phyloP scores from a whole-genome alignment of 140 eudicot genomes.

The Flaveria floridana region DNA sequence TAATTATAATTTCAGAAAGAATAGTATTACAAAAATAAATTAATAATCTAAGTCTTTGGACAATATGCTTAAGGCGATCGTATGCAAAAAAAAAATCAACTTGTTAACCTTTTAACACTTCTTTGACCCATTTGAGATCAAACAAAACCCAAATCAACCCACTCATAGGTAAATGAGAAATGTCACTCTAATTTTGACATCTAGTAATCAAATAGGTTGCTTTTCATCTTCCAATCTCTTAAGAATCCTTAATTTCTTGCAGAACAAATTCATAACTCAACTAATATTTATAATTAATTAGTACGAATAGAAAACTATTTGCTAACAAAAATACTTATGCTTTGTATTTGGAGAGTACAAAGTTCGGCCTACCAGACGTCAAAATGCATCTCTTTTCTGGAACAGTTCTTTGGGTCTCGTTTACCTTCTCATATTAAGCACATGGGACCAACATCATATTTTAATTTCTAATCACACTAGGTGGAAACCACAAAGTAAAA shows the following conservation, averaged over 20 bases:
- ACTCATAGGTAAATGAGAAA: background rate
- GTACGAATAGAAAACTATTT: constrained; percentile 2
- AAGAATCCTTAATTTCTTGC: constrained; percentile 3
- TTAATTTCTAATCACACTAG: background rate
- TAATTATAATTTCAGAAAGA: background rate
- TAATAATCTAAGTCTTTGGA: background rate
- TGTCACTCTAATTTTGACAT: background rate
- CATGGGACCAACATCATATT: background rate
- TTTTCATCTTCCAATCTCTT: background rate
- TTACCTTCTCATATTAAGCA: constrained; percentile 4
- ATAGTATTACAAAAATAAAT: background rate
- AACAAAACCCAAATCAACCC: background rate
- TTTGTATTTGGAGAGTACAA: background rate
- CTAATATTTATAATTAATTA: background rate
- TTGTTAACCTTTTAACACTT: background rate
- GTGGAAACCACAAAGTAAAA: constrained; percentile 17
- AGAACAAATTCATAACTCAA: background rate
- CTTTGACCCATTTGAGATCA: background rate
- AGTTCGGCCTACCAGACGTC: background rate
- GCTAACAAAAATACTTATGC: background rate
- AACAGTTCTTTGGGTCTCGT: background rate
- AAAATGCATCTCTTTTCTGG: background rate
- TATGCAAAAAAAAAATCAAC: background rate
- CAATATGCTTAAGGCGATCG: background rate
- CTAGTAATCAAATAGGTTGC: background rate